These are phyloP conservation scores for Macadamia integrifolia DNA, from an alignment of 164 flowering plant species.

Conservation along the genomic window DNA sequence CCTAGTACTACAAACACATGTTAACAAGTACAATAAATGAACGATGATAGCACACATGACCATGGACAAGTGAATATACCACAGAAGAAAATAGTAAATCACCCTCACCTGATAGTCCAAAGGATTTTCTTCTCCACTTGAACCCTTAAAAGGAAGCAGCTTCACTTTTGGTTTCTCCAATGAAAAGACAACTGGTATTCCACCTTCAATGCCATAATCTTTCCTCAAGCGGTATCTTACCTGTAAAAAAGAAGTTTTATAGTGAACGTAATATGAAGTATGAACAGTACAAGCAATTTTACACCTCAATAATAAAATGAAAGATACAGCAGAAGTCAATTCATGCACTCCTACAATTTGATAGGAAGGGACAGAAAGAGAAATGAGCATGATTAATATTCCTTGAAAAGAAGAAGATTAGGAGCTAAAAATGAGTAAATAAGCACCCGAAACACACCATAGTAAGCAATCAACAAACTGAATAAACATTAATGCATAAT, in stretches of 20 bases:
- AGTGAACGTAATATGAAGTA: not conserved
- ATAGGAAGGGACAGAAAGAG: too few relatives aligned
- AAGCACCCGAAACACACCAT: not conserved
- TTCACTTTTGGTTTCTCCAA: slow-evolving; percentile 91
- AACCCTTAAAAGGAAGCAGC: slow-evolving; percentile 86
- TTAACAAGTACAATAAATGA: too few relatives aligned
- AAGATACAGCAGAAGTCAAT: not conserved
- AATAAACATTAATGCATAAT: too few relatives aligned
- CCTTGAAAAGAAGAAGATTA: not conserved
- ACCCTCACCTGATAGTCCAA: slow-evolving; percentile 79
- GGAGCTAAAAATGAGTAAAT: not conserved
- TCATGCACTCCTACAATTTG: too few relatives aligned
- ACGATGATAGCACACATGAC: too few relatives aligned
- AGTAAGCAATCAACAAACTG: too few relatives aligned
- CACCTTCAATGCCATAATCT: slow-evolving; percentile 89
- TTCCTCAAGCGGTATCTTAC: slow-evolving; percentile 76
- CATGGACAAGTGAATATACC: too few relatives aligned
- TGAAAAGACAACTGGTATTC: slow-evolving; percentile 92
- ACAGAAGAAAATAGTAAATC: slow-evolving; percentile 6
- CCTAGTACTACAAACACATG: too few relatives aligned
- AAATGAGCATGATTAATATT: not conserved
- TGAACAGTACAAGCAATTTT: not conserved
- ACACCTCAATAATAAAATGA: not conserved
- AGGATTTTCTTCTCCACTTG: slow-evolving; percentile 85
- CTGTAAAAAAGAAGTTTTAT: slow-evolving; percentile 26